Percentiles rank a stretch among this genome's conserved stretches.
Conservation (phyloP, 75 land plant species). For the Sequoia sempervirens region DNA sequence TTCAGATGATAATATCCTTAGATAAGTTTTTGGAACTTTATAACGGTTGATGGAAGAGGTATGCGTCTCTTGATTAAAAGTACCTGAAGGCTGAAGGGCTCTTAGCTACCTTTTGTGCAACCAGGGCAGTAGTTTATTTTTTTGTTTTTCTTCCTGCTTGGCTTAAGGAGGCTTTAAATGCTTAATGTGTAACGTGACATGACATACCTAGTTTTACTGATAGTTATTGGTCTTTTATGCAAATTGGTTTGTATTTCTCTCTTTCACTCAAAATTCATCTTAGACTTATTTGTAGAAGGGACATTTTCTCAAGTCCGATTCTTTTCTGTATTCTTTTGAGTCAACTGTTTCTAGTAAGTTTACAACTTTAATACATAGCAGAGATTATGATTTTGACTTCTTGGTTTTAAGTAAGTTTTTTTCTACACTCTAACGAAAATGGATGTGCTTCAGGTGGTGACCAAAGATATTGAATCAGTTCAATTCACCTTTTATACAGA, state of each 20-base stretch:
- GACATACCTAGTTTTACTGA: too few species aligned
- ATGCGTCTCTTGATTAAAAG: not conserved
- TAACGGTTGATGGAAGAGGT: not conserved
- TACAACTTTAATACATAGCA: not conserved
- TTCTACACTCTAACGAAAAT: not conserved
- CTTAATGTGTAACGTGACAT: not conserved
- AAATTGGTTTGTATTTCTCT: not conserved
- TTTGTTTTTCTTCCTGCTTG: not conserved
- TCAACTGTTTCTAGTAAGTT: too few species aligned
- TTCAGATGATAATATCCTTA: not conserved
- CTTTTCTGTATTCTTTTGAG: not conserved
- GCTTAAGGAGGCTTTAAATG: not conserved
- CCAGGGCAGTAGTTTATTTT: not conserved
- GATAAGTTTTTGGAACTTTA: not conserved
- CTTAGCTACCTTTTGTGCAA: not conserved
- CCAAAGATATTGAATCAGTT: slow-evolving; percentile 47
- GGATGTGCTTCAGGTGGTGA: slow-evolving; percentile 42
- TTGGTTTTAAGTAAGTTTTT: not conserved
- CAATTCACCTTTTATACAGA: slow-evolving; percentile 56
- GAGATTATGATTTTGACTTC: not conserved
- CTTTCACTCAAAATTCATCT: not conserved
- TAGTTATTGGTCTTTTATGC: not conserved
- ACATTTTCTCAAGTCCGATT: not conserved
- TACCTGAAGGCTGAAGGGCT: not conserved
- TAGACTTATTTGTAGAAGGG: not conserved